Evolutionary conservation across 176 grass and related monocot species (phyloP).

Genomic region (Oryza glaberrima): DNA sequence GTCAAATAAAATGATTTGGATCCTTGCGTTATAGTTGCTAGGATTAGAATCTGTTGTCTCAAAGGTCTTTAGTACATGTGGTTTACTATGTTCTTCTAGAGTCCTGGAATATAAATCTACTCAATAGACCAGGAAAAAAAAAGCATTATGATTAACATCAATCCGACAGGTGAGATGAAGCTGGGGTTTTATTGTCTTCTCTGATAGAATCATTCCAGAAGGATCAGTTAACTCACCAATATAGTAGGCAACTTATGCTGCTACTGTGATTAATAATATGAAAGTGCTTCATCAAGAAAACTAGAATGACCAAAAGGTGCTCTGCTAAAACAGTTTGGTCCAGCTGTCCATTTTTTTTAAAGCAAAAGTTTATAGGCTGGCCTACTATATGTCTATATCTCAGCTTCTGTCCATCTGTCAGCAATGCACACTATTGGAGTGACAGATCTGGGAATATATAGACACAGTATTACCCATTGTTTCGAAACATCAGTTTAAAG

Average conservation of each 20-base stretch:
- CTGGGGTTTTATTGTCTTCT: conserved; percentile 6
- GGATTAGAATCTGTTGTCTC: background rate
- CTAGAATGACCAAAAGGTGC: conserved; percentile 2
- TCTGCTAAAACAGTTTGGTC: conserved; percentile 11
- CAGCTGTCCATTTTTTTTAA: background rate
- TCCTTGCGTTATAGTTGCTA: conserved; percentile 26
- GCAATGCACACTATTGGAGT: conserved; percentile 10
- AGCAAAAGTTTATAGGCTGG: conserved; percentile 12
- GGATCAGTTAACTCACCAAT: conserved; percentile 7
- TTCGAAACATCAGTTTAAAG: background rate
- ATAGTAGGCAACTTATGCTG: background rate
- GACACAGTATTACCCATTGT: background rate
- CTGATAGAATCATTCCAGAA: conserved; percentile 18
- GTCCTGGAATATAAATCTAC: conserved; percentile 21
- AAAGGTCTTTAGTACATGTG: background rate
- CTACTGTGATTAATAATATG: background rate
- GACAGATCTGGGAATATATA: background rate
- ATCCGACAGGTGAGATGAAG: conserved; percentile 8
- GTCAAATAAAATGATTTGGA: background rate
- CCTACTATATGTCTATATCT: background rate
- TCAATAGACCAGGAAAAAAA: background rate
- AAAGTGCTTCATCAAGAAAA: conserved; percentile 14
- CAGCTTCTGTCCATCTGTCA: conserved; percentile 14
- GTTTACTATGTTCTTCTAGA: conserved; percentile 15
- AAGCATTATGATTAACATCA: conserved; percentile 4